Evolutionary conservation across 116 monocot genomes (phyloP), one percentile per base, ranked within the genome.

Genomic region (Phalaenopsis hybrid): DNA sequence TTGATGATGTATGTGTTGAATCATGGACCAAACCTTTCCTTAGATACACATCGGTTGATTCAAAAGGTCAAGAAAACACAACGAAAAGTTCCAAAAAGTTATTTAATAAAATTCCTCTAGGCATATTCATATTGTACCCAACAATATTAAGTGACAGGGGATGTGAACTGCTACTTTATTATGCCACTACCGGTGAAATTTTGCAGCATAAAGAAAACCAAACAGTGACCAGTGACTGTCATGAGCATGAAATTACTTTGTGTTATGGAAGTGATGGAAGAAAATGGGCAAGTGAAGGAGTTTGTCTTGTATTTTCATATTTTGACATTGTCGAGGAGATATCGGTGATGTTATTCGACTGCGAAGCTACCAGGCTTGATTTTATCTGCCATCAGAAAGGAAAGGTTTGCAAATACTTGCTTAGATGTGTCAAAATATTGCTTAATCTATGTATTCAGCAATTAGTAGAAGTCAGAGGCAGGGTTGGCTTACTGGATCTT

Each of bases 131-230:
- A 28, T 67, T 55, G 17, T 73, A 58, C 61, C 75, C 84, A 2
- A 51, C 31, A 81, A 63, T 51, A 77, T 41, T 94, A 34, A 82
- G 87, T 83, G 84, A 89, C 58, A 74, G 79, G 67, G 84, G 63
- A 31, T 90, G 81, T 72, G 84, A 86, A 46, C 43, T 96, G 67
- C 79, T 96, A 43, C 87, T 94, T 61, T 88, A 90, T 68, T 96
- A 91, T 87, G 87, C 89, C 74, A 85, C 82, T 65, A 92, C 91
- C 0, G 91, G 94, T 55, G 85, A 88, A 81, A 81, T 89, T 68
- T 58, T 83, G 78, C 73, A 58, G 44, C 10, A 51, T 4, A 76
- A 84, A 51, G 90, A 87, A 45, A 51, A n/a, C 10, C 87, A 81
- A 33, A 81, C 28, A 15, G 70, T 49, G 23, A 49, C 33, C 41